Evolutionary conservation across 257 asterid genomes (phyloP), one percentile per base, ranked within the genome.

Genomic region (Ophiorrhiza pumila): DNA sequence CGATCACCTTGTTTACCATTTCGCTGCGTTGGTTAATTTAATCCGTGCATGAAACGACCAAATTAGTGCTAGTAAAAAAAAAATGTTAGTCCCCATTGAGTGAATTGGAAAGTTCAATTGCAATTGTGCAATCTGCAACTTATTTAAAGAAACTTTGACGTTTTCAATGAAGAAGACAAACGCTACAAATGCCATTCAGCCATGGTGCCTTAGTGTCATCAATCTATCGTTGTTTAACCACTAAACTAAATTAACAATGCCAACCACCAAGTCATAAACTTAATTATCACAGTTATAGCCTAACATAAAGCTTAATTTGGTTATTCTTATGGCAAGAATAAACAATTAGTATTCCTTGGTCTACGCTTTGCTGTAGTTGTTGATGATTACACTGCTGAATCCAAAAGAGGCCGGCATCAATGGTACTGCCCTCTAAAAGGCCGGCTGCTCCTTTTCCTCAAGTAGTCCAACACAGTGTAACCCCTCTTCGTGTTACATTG

Each of bases 381-480:
- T 39, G 77, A 73, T 63, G 56, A 73, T 64, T 58, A 64, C 77
- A 52, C 14, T 25, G 59, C 49, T 20, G 15, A 52, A 37, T 27
- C 72, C 65, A 74, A 29, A 22, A 32, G 4, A 1, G 73, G 78
- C 78, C 78, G 78, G 78, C 78, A 52, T 7, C 75, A 5, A 42
- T 23, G 2, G 17, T 8, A 22, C 13, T 27, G 39, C 35, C 31
- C 52, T 59, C 50, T 5, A n/a, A 35, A 69, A 5, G 14, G 73
- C 73, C 73, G 73, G 73, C 73, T n/a, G n/a, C 4, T 12, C 58
- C 23, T 20, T 34, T 53, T 3, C 42, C 34, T 7, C 47, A 29
- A n/a, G n/a, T n/a, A 6, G 34, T 68, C n/a, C 5, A 8, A 29
- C 47, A 15, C 56, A 68, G 9, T 49, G 4, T 9, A 49, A 50